Conservation (phyloP, 768 basidiomycete genomes). For the Amanita polypyramis region DNA sequence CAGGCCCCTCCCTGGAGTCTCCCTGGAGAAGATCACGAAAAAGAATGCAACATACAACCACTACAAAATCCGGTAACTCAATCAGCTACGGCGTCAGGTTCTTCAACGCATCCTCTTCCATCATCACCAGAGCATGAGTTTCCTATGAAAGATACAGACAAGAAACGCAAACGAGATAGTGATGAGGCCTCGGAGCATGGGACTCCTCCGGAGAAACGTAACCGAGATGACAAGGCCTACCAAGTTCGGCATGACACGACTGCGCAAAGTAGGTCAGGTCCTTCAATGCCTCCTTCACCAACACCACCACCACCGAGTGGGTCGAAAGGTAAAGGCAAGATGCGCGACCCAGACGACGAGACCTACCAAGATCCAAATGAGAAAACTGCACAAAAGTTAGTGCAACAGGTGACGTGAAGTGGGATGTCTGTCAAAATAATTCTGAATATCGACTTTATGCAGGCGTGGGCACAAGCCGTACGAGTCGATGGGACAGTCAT, state of each 20-base stretch:
- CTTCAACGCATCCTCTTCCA: background rate
- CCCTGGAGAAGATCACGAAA: background rate
- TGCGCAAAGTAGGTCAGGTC: slow-evolving; percentile 6
- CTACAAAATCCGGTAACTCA: background rate
- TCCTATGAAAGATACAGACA: background rate
- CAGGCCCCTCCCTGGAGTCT: slow-evolving; percentile 10
- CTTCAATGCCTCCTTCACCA: background rate
- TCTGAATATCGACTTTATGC: slow-evolving; percentile 5
- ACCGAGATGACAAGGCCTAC: background rate
- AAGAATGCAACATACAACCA: background rate
- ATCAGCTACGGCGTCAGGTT: slow-evolving; percentile 6
- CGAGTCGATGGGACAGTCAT: slow-evolving; percentile 9
- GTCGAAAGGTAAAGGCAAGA: background rate
- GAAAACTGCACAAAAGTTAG: slow-evolving; percentile 9
- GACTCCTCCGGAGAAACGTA: background rate
- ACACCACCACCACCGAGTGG: background rate
- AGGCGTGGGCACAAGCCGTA: slow-evolving; percentile 14
- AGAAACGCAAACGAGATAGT: background rate
- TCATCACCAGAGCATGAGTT: background rate
- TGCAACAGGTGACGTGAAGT: slow-evolving; percentile 13
- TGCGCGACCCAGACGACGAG: background rate
- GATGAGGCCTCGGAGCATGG: background rate
- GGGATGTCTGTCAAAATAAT: slow-evolving; percentile 6
- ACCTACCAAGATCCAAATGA: background rate
- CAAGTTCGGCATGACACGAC: slow-evolving; percentile 4